Evolutionary conservation across 2,329 filamentous ascomycete species (phyloP).

Genomic region (Dactylonectria estremocensis): DNA sequence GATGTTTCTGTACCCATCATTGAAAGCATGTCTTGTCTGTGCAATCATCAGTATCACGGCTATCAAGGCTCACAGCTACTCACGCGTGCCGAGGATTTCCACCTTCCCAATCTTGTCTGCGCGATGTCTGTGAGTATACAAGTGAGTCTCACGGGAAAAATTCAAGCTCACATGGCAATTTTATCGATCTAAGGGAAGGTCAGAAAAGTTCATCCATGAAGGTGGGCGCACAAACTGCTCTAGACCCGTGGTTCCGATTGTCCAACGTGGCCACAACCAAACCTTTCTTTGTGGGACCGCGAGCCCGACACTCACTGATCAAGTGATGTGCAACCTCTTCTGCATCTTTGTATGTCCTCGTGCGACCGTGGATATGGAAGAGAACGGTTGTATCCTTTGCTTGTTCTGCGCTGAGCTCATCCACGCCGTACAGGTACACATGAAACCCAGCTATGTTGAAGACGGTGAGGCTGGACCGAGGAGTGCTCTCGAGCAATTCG

Average conservation of each 20-base stretch:
- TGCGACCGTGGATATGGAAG: slow-evolving; percentile 18
- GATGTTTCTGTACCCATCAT: background rate
- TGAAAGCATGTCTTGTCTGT: slow-evolving; percentile 10
- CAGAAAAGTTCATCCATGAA: background rate
- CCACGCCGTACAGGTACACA: slow-evolving; percentile 8
- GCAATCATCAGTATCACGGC: background rate
- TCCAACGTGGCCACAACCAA: slow-evolving; percentile 12
- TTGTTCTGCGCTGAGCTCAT: slow-evolving; percentile 7
- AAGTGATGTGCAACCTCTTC: slow-evolving; percentile 10
- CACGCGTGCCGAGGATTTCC: slow-evolving; percentile 11
- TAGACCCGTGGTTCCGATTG: slow-evolving; percentile 14
- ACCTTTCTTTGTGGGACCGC: background rate
- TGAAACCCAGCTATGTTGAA: slow-evolving; percentile 12
- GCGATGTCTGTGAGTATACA: background rate
- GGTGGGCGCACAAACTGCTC: background rate
- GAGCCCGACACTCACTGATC: slow-evolving; percentile 2
- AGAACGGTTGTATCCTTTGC: slow-evolving; percentile 6
- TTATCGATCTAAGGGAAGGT: slow-evolving; percentile 4
- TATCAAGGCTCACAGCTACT: background rate
- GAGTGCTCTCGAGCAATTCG: background rate
- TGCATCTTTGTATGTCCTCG: slow-evolving; percentile 5
- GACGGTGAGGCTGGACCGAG: background rate
- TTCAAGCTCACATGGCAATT: background rate
- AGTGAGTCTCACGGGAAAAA: background rate
- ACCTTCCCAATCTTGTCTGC: slow-evolving; percentile 11